Base-by-base conservation (phyloP, 306 rosid species). In the apple (Malus domestica) region DNA sequence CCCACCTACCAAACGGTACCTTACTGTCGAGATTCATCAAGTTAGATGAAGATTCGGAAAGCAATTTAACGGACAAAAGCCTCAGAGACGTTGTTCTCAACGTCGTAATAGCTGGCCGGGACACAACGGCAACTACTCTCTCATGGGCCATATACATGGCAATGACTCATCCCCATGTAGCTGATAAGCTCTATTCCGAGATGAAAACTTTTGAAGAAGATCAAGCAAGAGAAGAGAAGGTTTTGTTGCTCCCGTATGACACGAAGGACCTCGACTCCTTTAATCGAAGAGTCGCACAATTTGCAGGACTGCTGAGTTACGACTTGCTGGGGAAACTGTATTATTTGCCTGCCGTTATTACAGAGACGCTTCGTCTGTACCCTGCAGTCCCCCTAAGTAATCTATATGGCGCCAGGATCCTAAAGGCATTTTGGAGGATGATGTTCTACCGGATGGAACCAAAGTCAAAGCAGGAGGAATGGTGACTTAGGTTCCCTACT, bases 51-150 rank as follows among this genome's bases (percentile, higher is more conserved):
- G 25, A 25, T 25, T 25, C 25, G 25, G 25, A 76, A 66, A 81
- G 57, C 75, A 83, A 82, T 55, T 87, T 89, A 58, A 88, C 84
- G 5, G 91, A 92, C 67, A 95, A 92, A 68, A 89, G 88, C 80
- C 87, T 92, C 11, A 89, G 99, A 88, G 99, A 95, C 70, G 82
- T 95, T 25, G 82, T 95, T 25, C 84, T 92, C 73, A 95, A 92
- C 85, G 92, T 95, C 66, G 97, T 95, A 78, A 95, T 95, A n/a
- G 99, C 97, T 19, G 99, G 99, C n/a, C 78, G 96, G 5, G 99
- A 92, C 81, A 95, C 99, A 66, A 95, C 97, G 10, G 99, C 97
- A 25, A 86, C 99, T 25, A 95, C 97, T 33, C 89, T 92, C 57
- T 89, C 97, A 69, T 95, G 99, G 99, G 91, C 93, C n/a, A 88